phyloP scores from a whole-genome alignment of 441 rosid species.

The Adansonia madagascariensis region DNA sequence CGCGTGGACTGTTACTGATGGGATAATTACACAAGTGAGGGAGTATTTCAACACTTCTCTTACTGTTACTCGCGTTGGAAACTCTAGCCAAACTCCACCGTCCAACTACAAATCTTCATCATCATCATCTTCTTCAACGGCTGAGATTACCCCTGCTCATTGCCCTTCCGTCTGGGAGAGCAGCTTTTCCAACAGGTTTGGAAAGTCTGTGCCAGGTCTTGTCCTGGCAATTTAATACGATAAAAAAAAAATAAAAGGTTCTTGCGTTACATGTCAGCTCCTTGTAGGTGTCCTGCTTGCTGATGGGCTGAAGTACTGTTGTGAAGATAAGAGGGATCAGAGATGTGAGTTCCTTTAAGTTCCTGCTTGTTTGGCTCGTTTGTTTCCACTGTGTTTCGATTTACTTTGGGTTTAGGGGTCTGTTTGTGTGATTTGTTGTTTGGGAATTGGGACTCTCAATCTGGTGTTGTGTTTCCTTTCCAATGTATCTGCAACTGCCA shows the following conservation, averaged over 20 bases:
- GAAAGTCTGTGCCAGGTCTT: constrained; percentile 28
- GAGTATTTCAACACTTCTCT: constrained; percentile 63
- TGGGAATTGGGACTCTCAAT: not conserved
- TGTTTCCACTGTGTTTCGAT: not conserved
- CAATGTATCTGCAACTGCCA: not conserved
- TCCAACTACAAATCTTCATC: constrained; percentile 27
- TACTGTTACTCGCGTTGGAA: constrained; percentile 53
- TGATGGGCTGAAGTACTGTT: not conserved
- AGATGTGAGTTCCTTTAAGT: constrained; percentile 16
- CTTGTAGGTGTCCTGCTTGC: constrained; percentile 7
- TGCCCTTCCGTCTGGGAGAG: constrained; percentile 88
- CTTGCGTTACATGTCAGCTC: not conserved
- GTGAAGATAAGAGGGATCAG: not conserved
- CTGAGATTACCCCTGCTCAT: constrained; percentile 50
- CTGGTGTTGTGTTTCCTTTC: not conserved
- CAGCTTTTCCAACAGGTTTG: constrained; percentile 36
- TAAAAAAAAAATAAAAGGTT: not conserved
- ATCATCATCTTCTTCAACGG: constrained; percentile 26
- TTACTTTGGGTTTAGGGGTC: not conserved
- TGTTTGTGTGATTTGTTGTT: not conserved
- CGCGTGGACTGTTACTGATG: constrained; percentile 72
- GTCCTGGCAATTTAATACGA: constrained; percentile 26
- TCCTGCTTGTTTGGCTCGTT: constrained; percentile 1
- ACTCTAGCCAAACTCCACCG: constrained; percentile 25
- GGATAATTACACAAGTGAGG: constrained; percentile 64